Evolutionary conservation across 768 basidiomycete genomes (phyloP).

Genomic region (Phlegmacium glaucopus): DNA sequence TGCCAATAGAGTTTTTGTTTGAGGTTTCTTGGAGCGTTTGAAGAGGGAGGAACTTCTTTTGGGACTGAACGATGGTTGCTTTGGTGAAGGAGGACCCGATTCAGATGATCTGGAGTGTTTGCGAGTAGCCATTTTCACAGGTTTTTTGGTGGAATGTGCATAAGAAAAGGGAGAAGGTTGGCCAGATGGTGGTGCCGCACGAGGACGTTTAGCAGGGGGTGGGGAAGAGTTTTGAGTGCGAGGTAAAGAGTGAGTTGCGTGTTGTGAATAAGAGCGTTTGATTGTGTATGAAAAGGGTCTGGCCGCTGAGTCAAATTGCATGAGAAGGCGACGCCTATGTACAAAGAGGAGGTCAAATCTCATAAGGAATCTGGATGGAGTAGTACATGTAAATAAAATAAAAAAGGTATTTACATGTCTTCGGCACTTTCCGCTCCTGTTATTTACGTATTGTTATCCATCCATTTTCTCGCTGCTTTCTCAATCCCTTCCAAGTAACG

Average conservation of each 20-base stretch:
- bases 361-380: conserved; percentile 42
- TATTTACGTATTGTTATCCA: conserved; percentile 25
- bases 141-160: conserved; percentile 1
- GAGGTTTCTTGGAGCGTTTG: conserved; percentile 8
- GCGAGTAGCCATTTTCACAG: no score
- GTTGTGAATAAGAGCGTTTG: conserved; percentile 48
- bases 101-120: no score
- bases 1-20: not conserved
- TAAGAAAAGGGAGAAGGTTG: conserved; percentile 14
- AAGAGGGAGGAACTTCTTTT: conserved; percentile 2
- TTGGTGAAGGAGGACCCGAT: conserved; percentile 5
- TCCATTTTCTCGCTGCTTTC: conserved; percentile 43
- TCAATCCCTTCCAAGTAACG: conserved; percentile 70
- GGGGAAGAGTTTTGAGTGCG: conserved; percentile 15
- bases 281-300: conserved; percentile 24
- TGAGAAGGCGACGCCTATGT: conserved; percentile 53
- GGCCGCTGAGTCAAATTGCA: conserved; percentile 48
- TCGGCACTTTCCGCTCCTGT: no score
- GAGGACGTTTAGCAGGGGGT: conserved; percentile 20
- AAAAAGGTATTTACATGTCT: no score
- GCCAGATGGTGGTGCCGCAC: conserved; percentile 6
- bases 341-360: conserved; percentile 44
- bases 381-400: no score
- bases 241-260: conserved; percentile 24
- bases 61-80: conserved; percentile 2